phyloP scores from a whole-genome alignment of 2,329 filamentous ascomycete species.

The Neurospora crassa region DNA sequence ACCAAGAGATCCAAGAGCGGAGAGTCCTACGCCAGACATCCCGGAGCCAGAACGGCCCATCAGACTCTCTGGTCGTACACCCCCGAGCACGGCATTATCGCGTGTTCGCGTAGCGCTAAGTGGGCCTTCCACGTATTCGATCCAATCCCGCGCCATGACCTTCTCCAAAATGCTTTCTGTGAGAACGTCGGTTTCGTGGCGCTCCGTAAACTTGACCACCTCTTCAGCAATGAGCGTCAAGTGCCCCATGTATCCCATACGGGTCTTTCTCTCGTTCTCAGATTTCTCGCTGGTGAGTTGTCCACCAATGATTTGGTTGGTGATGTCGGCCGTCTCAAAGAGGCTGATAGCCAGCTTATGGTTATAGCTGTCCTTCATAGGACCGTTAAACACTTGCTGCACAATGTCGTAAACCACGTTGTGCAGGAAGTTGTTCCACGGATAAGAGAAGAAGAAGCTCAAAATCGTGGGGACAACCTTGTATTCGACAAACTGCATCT shows the following conservation, averaged over 20 bases:
- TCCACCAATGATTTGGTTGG: conserved; percentile 82
- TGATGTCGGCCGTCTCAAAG: conserved; percentile 84
- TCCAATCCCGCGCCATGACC: conserved; percentile 84
- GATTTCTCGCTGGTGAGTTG: conserved; percentile 81
- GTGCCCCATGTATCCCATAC: conserved; percentile 97
- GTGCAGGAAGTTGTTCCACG: conserved; percentile 99
- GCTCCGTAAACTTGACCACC: conserved; percentile 95
- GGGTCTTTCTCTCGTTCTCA: conserved; percentile 73
- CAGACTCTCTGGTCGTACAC: conserved; percentile 83
- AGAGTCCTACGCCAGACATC: conserved; percentile 39
- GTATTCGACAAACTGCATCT: conserved; percentile 93
- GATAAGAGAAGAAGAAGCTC: conserved; percentile 95
- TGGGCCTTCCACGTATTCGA: conserved; percentile 87
- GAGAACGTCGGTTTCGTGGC: conserved; percentile 79
- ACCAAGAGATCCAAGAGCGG: conserved; percentile 31
- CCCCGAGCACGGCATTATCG: conserved; percentile 96
- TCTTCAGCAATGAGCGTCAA: conserved; percentile 95
- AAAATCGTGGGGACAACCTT: conserved; percentile 91
- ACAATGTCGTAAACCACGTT: conserved; percentile 99
- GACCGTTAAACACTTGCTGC: conserved; percentile 97
- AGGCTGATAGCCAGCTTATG: conserved; percentile 81
- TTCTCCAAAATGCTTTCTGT: conserved; percentile 78
- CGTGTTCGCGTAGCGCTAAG: conserved; percentile 88
- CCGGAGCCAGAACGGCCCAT: conserved; percentile 57
- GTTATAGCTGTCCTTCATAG: conserved; percentile 94